Conservation (phyloP, 129 eudicot species). For the Flaveria bidentis region DNA sequence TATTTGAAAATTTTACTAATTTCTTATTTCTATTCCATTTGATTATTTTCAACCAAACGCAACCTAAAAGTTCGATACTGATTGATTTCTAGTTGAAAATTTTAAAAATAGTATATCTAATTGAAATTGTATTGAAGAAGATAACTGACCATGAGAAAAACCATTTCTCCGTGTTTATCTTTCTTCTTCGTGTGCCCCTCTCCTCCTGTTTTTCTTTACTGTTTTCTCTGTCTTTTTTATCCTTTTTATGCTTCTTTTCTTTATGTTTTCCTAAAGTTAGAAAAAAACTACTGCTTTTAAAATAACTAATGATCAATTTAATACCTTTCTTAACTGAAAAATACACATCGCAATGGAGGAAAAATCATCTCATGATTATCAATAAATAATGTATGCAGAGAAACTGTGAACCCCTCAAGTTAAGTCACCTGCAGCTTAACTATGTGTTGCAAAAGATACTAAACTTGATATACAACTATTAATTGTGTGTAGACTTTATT, state of each 20-base stretch:
- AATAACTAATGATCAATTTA: not conserved
- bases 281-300: not conserved
- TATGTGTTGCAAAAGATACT: not conserved
- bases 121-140: conserved; percentile 15
- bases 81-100: too few species aligned
- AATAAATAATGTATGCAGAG: not conserved
- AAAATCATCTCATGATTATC: not conserved
- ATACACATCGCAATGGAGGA: not conserved
- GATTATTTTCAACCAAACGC: too few species aligned
- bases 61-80: not conserved
- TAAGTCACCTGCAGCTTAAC: not conserved
- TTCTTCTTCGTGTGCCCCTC: conserved; percentile 56
- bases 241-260: conserved; percentile 55
- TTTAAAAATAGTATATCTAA: not conserved
- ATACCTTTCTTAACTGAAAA: not conserved
- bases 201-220: conserved; percentile 59
- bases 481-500: not conserved
- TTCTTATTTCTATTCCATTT: too few species aligned
- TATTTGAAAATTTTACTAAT: too few species aligned
- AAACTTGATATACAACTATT: not conserved
- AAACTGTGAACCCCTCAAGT: not conserved
- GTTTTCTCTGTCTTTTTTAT: conserved; percentile 60
- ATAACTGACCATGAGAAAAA: conserved; percentile 57
- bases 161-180: conserved; percentile 67
- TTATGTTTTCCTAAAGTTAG: conserved; percentile 46